Conservation (phyloP, 1,139 yeast genomes). For the Taiozyma sp. region DNA sequence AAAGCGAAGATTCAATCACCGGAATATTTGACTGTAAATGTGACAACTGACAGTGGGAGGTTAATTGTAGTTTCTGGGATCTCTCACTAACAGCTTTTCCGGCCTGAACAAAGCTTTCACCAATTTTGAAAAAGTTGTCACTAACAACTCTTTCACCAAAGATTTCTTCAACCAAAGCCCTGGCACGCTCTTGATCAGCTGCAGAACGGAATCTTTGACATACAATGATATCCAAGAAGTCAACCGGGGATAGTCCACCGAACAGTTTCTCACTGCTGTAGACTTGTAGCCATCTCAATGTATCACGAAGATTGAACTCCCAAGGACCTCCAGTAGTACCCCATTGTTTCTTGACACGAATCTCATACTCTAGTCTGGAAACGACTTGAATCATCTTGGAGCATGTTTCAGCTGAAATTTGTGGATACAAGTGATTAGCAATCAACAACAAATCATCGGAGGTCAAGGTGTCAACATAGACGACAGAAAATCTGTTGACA, state of each 20-base stretch:
- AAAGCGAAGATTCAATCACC: conserved; percentile 61
- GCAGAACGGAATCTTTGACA: conserved; percentile 69
- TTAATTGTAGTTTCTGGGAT: conserved; percentile 34
- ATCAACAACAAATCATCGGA: conserved; percentile 67
- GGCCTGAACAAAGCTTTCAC: conserved; percentile 50
- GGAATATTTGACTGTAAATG: conserved; percentile 64
- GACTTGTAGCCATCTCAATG: conserved; percentile 80
- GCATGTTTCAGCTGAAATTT: conserved; percentile 39
- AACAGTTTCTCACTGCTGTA: conserved; percentile 35
- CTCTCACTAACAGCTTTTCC: conserved; percentile 53
- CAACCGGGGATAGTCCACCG: conserved; percentile 39
- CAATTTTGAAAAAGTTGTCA: conserved; percentile 42
- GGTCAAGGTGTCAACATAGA: conserved; percentile 78
- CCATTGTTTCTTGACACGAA: conserved; percentile 56
- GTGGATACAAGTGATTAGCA: conserved; percentile 68
- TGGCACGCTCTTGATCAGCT: conserved; percentile 51
- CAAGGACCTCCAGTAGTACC: conserved; percentile 87
- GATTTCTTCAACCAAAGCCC: conserved; percentile 41
- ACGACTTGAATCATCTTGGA: conserved; percentile 61
- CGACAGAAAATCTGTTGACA: conserved; percentile 90
- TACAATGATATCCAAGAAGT: conserved; percentile 66
- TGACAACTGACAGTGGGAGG: conserved; percentile 36
- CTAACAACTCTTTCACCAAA: conserved; percentile 43
- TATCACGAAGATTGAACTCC: conserved; percentile 95
- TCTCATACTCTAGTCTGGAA: conserved; percentile 59